phyloP scores from a whole-genome alignment of 2,329 filamentous ascomycete species.

The Ceratocystis harringtonii region DNA sequence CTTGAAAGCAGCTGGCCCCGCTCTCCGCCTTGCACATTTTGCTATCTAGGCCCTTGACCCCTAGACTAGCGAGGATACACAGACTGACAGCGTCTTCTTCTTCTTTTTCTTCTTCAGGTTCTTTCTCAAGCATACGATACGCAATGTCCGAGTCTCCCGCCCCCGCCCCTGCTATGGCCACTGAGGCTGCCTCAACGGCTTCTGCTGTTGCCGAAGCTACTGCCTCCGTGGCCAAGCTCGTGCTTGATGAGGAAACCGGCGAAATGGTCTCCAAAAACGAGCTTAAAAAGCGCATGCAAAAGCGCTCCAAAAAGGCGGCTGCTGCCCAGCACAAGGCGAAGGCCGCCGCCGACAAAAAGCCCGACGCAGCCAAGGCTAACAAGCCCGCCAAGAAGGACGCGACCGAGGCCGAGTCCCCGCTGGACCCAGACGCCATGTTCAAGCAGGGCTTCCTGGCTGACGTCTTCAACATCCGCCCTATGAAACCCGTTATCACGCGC shows the following conservation, averaged over 20 bases:
- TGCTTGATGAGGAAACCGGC: slow-evolving; percentile 48
- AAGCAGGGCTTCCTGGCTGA: slow-evolving; percentile 61
- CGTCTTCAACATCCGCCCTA: slow-evolving; percentile 53
- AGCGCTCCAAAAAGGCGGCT: slow-evolving; percentile 42
- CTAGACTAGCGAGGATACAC: no score
- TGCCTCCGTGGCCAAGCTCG: slow-evolving; percentile 40
- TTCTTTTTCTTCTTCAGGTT: no score
- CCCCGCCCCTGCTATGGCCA: background rate
- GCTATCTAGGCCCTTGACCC: background rate
- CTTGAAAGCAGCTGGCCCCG: no score
- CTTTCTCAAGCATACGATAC: background rate
- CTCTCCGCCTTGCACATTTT: background rate
- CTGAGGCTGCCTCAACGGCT: background rate
- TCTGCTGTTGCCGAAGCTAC: slow-evolving; percentile 28
- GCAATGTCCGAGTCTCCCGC: slow-evolving; percentile 10
- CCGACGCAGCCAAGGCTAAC: slow-evolving; percentile 26
- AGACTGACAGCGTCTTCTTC: no score
- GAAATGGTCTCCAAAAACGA: slow-evolving; percentile 51
- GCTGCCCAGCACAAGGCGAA: slow-evolving; percentile 37
- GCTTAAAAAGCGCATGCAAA: slow-evolving; percentile 45
- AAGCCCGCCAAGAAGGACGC: slow-evolving; percentile 36
- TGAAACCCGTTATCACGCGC: slow-evolving; percentile 48
- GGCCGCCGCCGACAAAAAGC: slow-evolving; percentile 21
- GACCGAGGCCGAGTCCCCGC: slow-evolving; percentile 21
- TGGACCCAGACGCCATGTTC: slow-evolving; percentile 56